phyloP scores from a whole-genome alignment of 2,329 filamentous ascomycete genomes.

The Phialophora verrucosa region DNA sequence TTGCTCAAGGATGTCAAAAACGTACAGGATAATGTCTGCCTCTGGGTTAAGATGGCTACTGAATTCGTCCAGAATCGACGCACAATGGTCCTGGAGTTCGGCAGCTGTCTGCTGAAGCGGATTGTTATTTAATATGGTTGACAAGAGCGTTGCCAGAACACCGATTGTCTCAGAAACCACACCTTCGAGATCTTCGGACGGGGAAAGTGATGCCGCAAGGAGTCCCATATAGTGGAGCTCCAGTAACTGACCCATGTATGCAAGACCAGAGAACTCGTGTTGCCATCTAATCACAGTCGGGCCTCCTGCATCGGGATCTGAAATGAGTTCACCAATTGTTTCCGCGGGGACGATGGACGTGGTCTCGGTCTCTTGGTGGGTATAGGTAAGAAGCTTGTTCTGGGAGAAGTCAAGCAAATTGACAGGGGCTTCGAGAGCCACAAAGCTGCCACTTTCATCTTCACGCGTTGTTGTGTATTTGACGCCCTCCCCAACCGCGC shows the following conservation, averaged over 20 bases:
- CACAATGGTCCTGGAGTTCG: conserved; percentile 45
- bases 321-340: conserved; percentile 67
- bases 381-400: conserved; percentile 38
- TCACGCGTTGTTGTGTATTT: conserved; percentile 79
- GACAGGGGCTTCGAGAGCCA: conserved; percentile 67
- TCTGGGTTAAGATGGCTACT: conserved; percentile 56
- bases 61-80: conserved; percentile 56
- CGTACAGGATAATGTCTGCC: conserved; percentile 75
- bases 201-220: conserved; percentile 54
- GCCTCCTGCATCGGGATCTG: conserved; percentile 72
- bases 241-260: conserved; percentile 74
- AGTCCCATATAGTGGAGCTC: conserved; percentile 55
- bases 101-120: conserved; percentile 37
- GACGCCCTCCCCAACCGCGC: conserved; percentile 74
- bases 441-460: conserved; percentile 81
- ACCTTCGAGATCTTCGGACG: conserved; percentile 61
- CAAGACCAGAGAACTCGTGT: conserved; percentile 76
- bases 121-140: conserved; percentile 42
- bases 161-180: conserved; percentile 75
- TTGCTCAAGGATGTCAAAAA: conserved; percentile 84
- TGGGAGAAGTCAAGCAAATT: conserved; percentile 50
- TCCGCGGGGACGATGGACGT: conserved; percentile 37
- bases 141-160: conserved; percentile 73
- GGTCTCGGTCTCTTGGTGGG: conserved; percentile 37
- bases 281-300: conserved; percentile 77